These are phyloP conservation scores for Blastocystis sp. DNA, from an alignment of 352 stramenopile species.

Conservation along the genomic window DNA sequence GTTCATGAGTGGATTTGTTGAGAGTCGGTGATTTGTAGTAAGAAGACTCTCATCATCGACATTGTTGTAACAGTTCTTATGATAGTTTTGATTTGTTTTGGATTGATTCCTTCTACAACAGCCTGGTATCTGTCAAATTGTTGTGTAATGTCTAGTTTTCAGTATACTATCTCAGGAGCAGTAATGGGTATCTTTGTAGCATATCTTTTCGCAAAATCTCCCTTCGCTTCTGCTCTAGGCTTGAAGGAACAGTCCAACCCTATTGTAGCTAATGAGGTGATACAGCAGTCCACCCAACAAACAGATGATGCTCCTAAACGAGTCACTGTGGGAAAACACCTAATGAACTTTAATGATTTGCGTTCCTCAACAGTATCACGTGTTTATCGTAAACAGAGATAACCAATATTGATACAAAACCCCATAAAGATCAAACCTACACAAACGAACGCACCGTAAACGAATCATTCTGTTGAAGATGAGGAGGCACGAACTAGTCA, in stretches of 20 bases:
- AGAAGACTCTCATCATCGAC: constrained; percentile 1
- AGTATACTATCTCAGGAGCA: constrained; percentile 32
- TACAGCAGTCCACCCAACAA: neutral
- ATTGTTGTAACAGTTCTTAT: constrained; percentile 5
- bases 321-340: neutral
- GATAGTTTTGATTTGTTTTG: neutral
- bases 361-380: neutral
- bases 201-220: neutral
- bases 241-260: neutral
- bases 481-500: constrained; percentile 37
- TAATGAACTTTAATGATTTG: constrained; percentile 36
- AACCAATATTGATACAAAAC: constrained; percentile 37
- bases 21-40: neutral
- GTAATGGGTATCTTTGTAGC: neutral
- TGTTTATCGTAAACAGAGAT: constrained; percentile 20
- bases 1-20: neutral
- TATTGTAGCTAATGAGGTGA: neutral
- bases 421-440: neutral
- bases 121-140: neutral
- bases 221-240: neutral
- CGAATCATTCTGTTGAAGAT: constrained; percentile 41
- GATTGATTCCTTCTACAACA: neutral
- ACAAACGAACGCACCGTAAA: constrained; percentile 22
- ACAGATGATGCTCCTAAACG: neutral
- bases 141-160: neutral